Conservation (phyloP, 192 early-diverging fungal genomes). For the Backusella australiensis region DNA sequence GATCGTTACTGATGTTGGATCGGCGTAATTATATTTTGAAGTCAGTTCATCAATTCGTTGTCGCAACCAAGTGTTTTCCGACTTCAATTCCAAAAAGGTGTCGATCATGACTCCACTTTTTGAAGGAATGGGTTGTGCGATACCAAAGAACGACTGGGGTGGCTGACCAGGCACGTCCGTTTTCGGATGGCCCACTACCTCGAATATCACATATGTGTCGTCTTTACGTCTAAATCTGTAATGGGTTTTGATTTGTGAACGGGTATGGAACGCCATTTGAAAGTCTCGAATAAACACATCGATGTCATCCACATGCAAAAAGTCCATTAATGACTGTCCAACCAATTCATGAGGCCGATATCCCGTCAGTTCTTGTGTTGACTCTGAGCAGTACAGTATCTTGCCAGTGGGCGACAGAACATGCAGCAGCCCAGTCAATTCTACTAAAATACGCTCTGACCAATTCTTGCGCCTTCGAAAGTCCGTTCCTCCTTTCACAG, state of each 20-base stretch:
- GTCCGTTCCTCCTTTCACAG: constrained; percentile 29
- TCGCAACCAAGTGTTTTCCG: constrained; percentile 42
- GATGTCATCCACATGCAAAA: constrained; percentile 46
- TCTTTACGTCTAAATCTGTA: constrained; percentile 46
- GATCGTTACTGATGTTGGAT: neutral
- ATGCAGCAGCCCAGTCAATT: constrained; percentile 45
- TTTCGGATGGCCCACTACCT: constrained; percentile 41
- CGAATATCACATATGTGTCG: constrained; percentile 39
- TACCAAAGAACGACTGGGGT: constrained; percentile 43
- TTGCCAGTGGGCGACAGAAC: constrained; percentile 45
- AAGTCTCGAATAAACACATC: constrained; percentile 48
- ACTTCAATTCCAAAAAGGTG: constrained; percentile 45
- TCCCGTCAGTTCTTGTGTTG: constrained; percentile 38
- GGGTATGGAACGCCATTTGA: constrained; percentile 33
- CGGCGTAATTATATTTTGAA: constrained; percentile 9
- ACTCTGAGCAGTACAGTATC: constrained; percentile 46
- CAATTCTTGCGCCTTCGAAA: constrained; percentile 50
- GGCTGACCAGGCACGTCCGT: constrained; percentile 15
- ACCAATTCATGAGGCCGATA: constrained; percentile 46
- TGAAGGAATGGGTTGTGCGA: constrained; percentile 43
- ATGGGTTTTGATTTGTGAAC: constrained; percentile 37
- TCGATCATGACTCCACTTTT: constrained; percentile 40
- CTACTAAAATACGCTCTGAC: constrained; percentile 44
- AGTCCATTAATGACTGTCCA: constrained; percentile 42
- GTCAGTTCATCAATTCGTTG: constrained; percentile 32